phyloP scores from a whole-genome alignment of 2,329 filamentous ascomycete genomes.

The Cladosporium austrohemisphaericum region DNA sequence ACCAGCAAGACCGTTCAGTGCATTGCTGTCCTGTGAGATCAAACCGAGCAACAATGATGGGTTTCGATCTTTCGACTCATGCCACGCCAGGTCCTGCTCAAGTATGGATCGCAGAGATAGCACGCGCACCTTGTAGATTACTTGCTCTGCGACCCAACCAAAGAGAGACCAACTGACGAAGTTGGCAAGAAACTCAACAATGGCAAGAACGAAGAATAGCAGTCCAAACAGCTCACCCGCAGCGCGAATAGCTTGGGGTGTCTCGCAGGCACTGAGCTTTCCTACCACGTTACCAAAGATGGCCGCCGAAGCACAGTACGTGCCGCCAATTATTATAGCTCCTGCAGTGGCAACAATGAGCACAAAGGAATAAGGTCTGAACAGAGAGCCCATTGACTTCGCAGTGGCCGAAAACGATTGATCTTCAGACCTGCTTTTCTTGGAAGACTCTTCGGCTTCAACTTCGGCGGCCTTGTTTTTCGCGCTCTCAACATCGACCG shows the following conservation, averaged over 20 bases:
- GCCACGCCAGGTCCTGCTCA: constrained; percentile 66
- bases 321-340: constrained; percentile 11
- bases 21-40: constrained; percentile 66
- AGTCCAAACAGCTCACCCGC: constrained; percentile 57
- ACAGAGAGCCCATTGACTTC: constrained; percentile 3
- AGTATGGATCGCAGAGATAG: constrained; percentile 63
- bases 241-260: constrained; percentile 46
- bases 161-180: constrained; percentile 57
- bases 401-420: not conserved
- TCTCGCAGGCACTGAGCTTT: constrained; percentile 53
- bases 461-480: not conserved
- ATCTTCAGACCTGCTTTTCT: not conserved
- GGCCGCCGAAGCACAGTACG: constrained; percentile 11
- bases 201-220: constrained; percentile 59
- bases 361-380: constrained; percentile 6
- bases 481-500: not conserved
- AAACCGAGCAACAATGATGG: constrained; percentile 61
- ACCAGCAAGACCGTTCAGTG: constrained; percentile 65
- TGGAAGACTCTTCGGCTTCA: not conserved
- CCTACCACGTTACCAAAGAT: constrained; percentile 48
- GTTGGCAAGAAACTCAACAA: constrained; percentile 61
- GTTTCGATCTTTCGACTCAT: constrained; percentile 61
- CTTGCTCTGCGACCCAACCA: constrained; percentile 59
- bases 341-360: constrained; percentile 1
- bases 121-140: constrained; percentile 61